These are phyloP conservation scores for Fusarium acutatum DNA, from an alignment of 2,329 filamentous ascomycete genomes.

Conservation along the genomic window DNA sequence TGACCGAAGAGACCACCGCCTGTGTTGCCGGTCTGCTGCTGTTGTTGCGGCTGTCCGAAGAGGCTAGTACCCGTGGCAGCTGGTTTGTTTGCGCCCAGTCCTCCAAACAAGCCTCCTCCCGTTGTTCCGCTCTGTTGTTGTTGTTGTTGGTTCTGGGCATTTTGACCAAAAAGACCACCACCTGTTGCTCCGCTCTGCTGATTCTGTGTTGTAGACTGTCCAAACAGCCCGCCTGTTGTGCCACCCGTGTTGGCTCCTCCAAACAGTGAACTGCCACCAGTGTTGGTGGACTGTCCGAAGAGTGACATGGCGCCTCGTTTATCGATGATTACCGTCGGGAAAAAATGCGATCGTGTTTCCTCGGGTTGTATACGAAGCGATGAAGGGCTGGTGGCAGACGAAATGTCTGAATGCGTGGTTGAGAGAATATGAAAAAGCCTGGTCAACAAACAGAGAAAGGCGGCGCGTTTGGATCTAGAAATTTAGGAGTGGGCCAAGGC, in stretches of 20 bases:
- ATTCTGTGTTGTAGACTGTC: slow-evolving; percentile 40
- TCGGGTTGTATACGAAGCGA: neutral
- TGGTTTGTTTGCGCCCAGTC: slow-evolving; percentile 36
- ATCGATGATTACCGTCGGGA: neutral
- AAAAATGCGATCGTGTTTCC: neutral
- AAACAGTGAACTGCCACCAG: slow-evolving; percentile 36
- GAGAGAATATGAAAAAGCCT: slow-evolving; percentile 24
- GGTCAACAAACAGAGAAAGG: slow-evolving; percentile 33
- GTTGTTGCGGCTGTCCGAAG: slow-evolving; percentile 35
- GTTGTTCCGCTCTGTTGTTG: slow-evolving; percentile 30
- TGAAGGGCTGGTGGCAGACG: slow-evolving; percentile 7
- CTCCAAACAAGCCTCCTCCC: slow-evolving; percentile 48
- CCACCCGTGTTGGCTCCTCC: slow-evolving; percentile 39
- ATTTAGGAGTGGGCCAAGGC: slow-evolving; percentile 44
- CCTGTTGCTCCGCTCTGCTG: slow-evolving; percentile 34
- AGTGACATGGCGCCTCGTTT: slow-evolving; percentile 44
- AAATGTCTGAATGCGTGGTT: slow-evolving; percentile 22
- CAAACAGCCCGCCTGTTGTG: slow-evolving; percentile 45
- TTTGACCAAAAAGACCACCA: slow-evolving; percentile 41
- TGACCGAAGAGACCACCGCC: slow-evolving; percentile 42
- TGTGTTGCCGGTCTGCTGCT: slow-evolving; percentile 33
- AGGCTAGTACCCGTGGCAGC: slow-evolving; percentile 36
- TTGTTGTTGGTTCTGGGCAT: slow-evolving; percentile 34
- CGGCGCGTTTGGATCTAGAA: slow-evolving; percentile 43
- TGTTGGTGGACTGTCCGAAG: slow-evolving; percentile 45